phyloP scores from a whole-genome alignment of 352 stramenopile species.

The Phytophthora niederhauseri region DNA sequence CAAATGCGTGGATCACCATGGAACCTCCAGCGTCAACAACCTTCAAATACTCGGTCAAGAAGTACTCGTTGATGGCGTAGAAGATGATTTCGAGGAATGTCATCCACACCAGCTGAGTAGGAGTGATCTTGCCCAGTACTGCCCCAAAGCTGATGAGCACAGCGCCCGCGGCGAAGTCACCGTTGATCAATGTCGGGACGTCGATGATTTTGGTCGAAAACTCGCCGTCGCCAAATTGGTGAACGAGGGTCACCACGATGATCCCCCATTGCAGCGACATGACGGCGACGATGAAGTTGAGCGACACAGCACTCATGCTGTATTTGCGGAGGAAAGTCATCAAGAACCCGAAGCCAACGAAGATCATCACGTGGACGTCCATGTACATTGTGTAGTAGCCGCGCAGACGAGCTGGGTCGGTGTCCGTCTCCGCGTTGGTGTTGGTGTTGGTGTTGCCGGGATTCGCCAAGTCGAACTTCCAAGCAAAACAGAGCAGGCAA shows the following conservation, averaged over 20 bases:
- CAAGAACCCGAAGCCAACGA: slow-evolving; percentile 84
- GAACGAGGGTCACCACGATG: slow-evolving; percentile 58
- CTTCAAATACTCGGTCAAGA: slow-evolving; percentile 56
- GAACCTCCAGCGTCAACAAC: slow-evolving; percentile 79
- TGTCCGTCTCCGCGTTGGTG: not conserved
- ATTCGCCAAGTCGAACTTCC: slow-evolving; percentile 54
- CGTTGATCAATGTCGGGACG: slow-evolving; percentile 62
- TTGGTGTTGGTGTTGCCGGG: slow-evolving; percentile 15
- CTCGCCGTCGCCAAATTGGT: slow-evolving; percentile 49
- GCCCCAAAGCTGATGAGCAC: slow-evolving; percentile 81
- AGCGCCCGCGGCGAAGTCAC: slow-evolving; percentile 70
- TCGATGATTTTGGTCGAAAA: slow-evolving; percentile 51
- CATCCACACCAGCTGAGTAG: slow-evolving; percentile 77
- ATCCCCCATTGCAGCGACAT: slow-evolving; percentile 72
- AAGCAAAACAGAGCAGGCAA: slow-evolving; percentile 51
- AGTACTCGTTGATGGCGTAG: slow-evolving; percentile 72
- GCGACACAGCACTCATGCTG: slow-evolving; percentile 66
- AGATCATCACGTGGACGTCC: slow-evolving; percentile 74
- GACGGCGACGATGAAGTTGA: slow-evolving; percentile 74
- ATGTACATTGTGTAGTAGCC: slow-evolving; percentile 55
- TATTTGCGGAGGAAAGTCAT: slow-evolving; percentile 88
- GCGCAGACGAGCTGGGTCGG: slow-evolving; percentile 5
- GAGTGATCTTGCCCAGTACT: slow-evolving; percentile 69
- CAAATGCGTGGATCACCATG: slow-evolving; percentile 87
- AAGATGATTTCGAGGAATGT: slow-evolving; percentile 70